Evolutionary conservation across 441 rosid species (phyloP).

Genomic region (Bruguiera hainesii): DNA sequence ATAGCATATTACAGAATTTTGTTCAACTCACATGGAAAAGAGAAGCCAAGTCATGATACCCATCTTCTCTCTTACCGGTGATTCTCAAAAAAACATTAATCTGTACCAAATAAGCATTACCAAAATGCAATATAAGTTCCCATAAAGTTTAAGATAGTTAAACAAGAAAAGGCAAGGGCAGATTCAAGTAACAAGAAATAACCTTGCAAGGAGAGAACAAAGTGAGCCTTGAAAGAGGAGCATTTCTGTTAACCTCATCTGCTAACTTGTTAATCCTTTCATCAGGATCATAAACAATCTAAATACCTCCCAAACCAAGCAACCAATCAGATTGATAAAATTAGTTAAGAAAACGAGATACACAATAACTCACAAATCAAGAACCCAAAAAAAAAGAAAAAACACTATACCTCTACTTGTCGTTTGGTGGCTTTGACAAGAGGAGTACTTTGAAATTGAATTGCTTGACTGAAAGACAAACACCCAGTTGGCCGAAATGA

Average conservation of each 20-base stretch:
- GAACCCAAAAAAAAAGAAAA: neutral
- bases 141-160: no score
- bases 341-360: slow-evolving; percentile 4
- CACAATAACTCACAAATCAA: neutral
- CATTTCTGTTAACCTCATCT: slow-evolving; percentile 67
- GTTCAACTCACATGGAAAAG: slow-evolving; percentile 74
- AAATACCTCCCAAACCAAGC: slow-evolving; percentile 12
- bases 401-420: slow-evolving; percentile 52
- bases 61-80: slow-evolving; percentile 78
- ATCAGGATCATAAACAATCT: slow-evolving; percentile 84
- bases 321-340: neutral
- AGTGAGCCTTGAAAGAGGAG: slow-evolving; percentile 88
- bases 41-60: slow-evolving; percentile 93
- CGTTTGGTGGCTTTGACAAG: slow-evolving; percentile 46
- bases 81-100: slow-evolving; percentile 92
- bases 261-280: slow-evolving; percentile 72
- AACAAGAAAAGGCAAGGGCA: no score
- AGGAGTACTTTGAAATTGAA: slow-evolving; percentile 32
- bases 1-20: neutral
- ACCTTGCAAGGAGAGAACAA: slow-evolving; percentile 99
- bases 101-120: slow-evolving; percentile 30
- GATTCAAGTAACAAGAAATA: slow-evolving; percentile 4
- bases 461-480: slow-evolving; percentile 25
- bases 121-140: neutral
- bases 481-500: slow-evolving; percentile 26